Evolutionary conservation across 768 basidiomycete species (phyloP).

Genomic region (Suillus weaverae): DNA sequence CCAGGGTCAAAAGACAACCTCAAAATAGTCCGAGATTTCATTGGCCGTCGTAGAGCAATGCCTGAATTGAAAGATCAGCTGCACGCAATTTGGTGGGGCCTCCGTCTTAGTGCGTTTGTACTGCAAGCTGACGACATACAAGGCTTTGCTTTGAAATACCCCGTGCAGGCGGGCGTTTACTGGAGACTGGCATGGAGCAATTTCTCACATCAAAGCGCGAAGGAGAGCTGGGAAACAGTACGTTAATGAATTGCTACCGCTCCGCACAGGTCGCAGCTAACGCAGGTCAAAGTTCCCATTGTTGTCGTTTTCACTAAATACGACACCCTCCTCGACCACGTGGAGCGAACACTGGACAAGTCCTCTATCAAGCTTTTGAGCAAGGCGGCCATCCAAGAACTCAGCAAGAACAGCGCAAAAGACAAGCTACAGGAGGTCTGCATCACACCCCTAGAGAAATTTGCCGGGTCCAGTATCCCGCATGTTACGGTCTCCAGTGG

Average conservation of each 20-base stretch:
- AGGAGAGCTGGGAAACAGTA: background rate
- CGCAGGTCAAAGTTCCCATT: background rate
- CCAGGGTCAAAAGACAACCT: conserved; percentile 11
- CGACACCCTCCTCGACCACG: background rate
- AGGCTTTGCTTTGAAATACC: conserved; percentile 1
- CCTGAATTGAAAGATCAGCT: background rate
- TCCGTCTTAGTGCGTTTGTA: background rate
- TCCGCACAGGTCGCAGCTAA: background rate
- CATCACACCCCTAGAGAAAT: background rate
- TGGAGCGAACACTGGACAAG: background rate
- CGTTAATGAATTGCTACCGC: background rate
- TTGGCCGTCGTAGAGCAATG: background rate
- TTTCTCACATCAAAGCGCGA: background rate
- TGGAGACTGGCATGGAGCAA: background rate
- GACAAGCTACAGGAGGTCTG: background rate
- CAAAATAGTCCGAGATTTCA: conserved; percentile 13
- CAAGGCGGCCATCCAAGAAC: background rate
- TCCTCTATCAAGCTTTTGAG: background rate
- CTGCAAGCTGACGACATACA: background rate
- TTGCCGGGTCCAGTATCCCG: background rate
- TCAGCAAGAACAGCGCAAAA: background rate
- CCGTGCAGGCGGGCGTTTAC: background rate
- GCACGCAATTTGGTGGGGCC: background rate
- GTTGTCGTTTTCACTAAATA: background rate
- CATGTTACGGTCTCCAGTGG: background rate